Evolutionary conservation across 2,329 filamentous ascomycete genomes (phyloP).

Genomic region (Fusarium sp.): DNA sequence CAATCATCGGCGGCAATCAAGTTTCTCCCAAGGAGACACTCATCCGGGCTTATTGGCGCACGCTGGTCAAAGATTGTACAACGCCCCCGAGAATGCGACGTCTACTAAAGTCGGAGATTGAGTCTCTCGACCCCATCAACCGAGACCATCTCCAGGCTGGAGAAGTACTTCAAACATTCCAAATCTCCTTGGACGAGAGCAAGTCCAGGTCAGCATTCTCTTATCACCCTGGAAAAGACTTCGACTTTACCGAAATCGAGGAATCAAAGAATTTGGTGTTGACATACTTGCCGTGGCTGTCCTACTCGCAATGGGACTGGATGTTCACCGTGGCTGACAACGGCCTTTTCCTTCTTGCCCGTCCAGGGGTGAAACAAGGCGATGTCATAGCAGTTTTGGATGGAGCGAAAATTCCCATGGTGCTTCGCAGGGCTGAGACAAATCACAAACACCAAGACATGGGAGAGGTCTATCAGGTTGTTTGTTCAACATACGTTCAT

Average conservation of each 20-base stretch:
- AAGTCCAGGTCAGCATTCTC: neutral
- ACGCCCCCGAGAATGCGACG: constrained; percentile 16
- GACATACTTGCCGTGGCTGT: neutral
- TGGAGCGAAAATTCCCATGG: constrained; percentile 22
- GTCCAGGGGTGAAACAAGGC: neutral
- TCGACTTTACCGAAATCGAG: neutral
- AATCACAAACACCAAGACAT: neutral
- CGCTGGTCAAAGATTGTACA: constrained; percentile 16
- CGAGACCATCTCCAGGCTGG: neutral
- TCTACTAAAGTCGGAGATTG: neutral
- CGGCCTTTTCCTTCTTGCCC: constrained; percentile 6
- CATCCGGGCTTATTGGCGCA: constrained; percentile 17
- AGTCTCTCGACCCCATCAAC: neutral
- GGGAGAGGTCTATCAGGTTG: neutral
- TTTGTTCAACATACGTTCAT: constrained; percentile 23
- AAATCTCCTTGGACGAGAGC: neutral
- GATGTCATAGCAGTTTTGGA: constrained; percentile 22
- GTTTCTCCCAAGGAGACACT: neutral
- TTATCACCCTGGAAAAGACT: neutral
- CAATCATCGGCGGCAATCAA: neutral
- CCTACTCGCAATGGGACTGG: neutral
- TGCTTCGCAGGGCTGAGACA: neutral
- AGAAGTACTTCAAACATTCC: neutral
- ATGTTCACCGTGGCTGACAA: constrained; percentile 7
- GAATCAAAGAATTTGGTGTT: neutral